These are phyloP conservation scores for Aspergillus ruber DNA, from an alignment of 2,329 filamentous ascomycete species.

Conservation along the genomic window DNA sequence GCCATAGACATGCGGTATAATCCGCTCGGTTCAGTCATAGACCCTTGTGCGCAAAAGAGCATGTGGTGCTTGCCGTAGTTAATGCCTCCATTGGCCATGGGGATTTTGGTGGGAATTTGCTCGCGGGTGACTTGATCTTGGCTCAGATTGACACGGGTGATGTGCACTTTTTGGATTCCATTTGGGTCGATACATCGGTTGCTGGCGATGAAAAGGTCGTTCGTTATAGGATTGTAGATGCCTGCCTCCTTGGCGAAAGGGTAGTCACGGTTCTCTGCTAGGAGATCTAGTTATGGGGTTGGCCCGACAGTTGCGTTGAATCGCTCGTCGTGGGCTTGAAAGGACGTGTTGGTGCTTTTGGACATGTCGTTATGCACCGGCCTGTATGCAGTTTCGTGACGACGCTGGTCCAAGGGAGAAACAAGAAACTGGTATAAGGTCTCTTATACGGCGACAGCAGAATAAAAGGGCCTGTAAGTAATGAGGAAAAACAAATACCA, in stretches of 20 bases:
- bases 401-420: too few species aligned
- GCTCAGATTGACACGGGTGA: too few species aligned
- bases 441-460: too few species aligned
- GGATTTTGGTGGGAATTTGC: too few species aligned
- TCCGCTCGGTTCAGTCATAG: constrained; percentile 12
- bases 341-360: background rate
- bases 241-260: constrained; percentile 48
- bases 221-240: constrained; percentile 26
- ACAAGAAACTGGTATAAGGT: too few species aligned
- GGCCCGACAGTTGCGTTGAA: constrained; percentile 30
- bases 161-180: too few species aligned
- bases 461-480: too few species aligned
- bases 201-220: constrained; percentile 34
- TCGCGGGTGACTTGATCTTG: too few species aligned
- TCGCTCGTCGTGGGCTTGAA: constrained; percentile 9
- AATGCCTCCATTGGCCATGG: too few species aligned
- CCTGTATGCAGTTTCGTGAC: too few species aligned
- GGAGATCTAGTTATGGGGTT: constrained; percentile 28
- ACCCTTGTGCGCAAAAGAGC: constrained; percentile 41
- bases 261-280: constrained; percentile 32
- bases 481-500: too few species aligned
- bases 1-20: constrained; percentile 16
- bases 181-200: constrained; percentile 14
- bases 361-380: too few species aligned
- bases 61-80: constrained; percentile 10